Evolutionary conservation across 805 yeast species (phyloP).

Genomic region (Candida berthetii): DNA sequence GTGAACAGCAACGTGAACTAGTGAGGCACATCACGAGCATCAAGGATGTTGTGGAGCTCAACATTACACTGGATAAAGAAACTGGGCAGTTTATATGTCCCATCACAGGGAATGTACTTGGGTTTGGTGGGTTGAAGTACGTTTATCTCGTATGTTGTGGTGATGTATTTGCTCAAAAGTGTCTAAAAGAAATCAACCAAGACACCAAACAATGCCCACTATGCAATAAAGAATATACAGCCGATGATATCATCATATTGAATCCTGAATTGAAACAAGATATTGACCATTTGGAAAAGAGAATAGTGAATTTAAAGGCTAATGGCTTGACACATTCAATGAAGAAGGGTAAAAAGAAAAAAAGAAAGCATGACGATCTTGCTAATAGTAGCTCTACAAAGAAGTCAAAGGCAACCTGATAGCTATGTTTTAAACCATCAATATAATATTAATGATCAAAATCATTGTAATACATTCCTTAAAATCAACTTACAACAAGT

Average conservation of each 20-base stretch:
- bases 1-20: slow-evolving; percentile 17
- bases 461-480: too few species aligned
- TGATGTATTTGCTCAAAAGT: slow-evolving; percentile 29
- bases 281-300: slow-evolving; percentile 10
- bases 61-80: slow-evolving; percentile 20
- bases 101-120: slow-evolving; percentile 28
- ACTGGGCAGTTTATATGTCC: slow-evolving; percentile 29
- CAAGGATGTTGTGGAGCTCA: slow-evolving; percentile 39
- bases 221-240: slow-evolving; percentile 25
- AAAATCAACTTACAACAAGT: too few species aligned
- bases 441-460: too few species aligned
- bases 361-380: not conserved
- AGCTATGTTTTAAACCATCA: too few species aligned
- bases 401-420: too few species aligned
- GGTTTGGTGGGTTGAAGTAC: slow-evolving; percentile 28
- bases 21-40: slow-evolving; percentile 29
- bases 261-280: slow-evolving; percentile 22
- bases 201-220: slow-evolving; percentile 29
- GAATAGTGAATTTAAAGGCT: slow-evolving; percentile 17
- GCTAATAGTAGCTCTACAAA: too few species aligned
- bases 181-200: slow-evolving; percentile 18
- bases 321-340: slow-evolving; percentile 31
- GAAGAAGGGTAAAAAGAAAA: slow-evolving; percentile 2
- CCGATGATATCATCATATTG: slow-evolving; percentile 30
- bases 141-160: slow-evolving; percentile 42